Evolutionary conservation across 768 basidiomycete species (phyloP).

Genomic region (Russula virescens): DNA sequence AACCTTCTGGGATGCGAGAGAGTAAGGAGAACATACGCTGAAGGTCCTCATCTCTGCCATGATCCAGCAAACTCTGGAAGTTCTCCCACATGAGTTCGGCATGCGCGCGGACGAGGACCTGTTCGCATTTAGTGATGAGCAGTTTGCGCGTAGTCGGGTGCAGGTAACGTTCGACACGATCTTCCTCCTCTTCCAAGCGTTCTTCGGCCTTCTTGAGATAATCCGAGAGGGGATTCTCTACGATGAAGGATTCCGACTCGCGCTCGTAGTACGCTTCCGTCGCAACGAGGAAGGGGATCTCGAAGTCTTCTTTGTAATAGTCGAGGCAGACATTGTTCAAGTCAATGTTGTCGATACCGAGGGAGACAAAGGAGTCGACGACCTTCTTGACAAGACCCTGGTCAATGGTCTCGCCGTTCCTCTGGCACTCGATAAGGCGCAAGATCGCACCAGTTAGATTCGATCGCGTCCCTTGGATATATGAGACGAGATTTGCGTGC

Average conservation of each 20-base stretch:
- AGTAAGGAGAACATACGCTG: conserved; percentile 94
- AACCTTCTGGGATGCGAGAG: conserved; percentile 81
- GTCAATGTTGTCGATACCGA: conserved; percentile 89
- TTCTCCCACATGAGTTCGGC: conserved; percentile 84
- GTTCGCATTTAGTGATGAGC: conserved; percentile 79
- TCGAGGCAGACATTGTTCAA: conserved; percentile 90
- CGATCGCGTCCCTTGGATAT: conserved; percentile 73
- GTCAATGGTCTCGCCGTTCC: conserved; percentile 92
- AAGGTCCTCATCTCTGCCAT: conserved; percentile 90
- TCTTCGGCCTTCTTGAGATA: conserved; percentile 95
- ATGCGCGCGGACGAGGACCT: conserved; percentile 86
- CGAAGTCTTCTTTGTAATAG: conserved; percentile 89
- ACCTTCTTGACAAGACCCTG: conserved; percentile 91
- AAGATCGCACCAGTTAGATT: conserved; percentile 87
- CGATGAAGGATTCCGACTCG: conserved; percentile 87
- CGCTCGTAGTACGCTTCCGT: conserved; percentile 90
- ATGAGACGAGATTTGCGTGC: conserved; percentile 84
- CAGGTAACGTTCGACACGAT: conserved; percentile 90
- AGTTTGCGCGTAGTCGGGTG: conserved; percentile 83
- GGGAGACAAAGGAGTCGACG: conserved; percentile 89
- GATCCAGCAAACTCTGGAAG: conserved; percentile 86
- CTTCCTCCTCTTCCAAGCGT: conserved; percentile 88
- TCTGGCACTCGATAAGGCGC: conserved; percentile 84
- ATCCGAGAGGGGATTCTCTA: conserved; percentile 84
- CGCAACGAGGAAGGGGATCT: conserved; percentile 78